Percentiles rank a stretch among this genome's conserved stretches.
Conservation (phyloP, 129 eudicot species). For the Flaveria bidentis region DNA sequence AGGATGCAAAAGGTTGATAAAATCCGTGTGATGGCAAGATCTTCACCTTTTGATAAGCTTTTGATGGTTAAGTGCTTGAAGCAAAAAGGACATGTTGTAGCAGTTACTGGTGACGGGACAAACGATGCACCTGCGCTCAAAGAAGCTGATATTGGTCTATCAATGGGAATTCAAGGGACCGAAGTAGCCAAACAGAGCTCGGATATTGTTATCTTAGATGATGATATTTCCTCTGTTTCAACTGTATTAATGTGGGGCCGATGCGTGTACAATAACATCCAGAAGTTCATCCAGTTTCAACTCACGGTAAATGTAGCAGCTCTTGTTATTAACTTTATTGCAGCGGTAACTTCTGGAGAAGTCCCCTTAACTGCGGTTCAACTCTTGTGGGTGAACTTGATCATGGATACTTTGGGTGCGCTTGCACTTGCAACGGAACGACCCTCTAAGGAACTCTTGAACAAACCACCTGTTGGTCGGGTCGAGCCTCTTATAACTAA, state of each 20-base stretch:
- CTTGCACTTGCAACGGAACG: conserved; percentile 84
- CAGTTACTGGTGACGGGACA: conserved; percentile 91
- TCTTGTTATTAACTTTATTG: conserved; percentile 74
- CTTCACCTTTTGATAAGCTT: conserved; percentile 85
- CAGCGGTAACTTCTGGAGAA: conserved; percentile 75
- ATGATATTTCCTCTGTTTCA: conserved; percentile 72
- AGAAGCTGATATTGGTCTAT: conserved; percentile 90
- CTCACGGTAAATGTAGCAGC: conserved; percentile 88
- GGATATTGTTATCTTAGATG: conserved; percentile 79
- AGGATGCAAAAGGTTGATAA: conserved; percentile 50
- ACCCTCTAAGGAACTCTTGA: conserved; percentile 70
- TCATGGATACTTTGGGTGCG: conserved; percentile 92
- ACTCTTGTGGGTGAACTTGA: conserved; percentile 78
- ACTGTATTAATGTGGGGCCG: conserved; percentile 83
- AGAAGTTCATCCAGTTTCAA: conserved; percentile 82
- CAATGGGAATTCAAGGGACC: conserved; percentile 95
- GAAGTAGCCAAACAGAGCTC: conserved; percentile 92
- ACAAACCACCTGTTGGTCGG: conserved; percentile 77
- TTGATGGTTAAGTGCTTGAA: conserved; percentile 81
- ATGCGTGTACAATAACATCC: conserved; percentile 81
- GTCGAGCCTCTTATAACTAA: conserved; percentile 78
- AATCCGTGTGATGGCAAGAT: conserved; percentile 87
- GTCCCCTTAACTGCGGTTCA: conserved; percentile 86
- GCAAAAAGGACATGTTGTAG: conserved; percentile 84
- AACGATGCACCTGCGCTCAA: conserved; percentile 86